phyloP scores from a whole-genome alignment of 257 asterid genomes.

The Nicotiana sylvestris region DNA sequence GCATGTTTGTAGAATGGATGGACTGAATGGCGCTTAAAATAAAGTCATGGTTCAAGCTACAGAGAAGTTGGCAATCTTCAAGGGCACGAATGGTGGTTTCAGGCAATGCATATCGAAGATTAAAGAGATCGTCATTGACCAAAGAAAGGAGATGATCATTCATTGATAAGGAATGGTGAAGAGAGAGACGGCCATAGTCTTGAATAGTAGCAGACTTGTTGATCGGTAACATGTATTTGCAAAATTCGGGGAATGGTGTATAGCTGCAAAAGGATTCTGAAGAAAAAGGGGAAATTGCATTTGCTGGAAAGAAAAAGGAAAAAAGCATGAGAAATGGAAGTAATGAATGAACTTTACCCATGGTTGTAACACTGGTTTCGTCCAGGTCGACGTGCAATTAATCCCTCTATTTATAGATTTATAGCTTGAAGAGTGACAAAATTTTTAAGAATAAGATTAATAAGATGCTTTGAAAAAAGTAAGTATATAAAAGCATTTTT shows the following conservation, averaged over 20 bases:
- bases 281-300: not conserved
- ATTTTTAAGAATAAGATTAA: too few relatives aligned
- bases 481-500: too few relatives aligned
- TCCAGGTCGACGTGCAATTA: too few relatives aligned
- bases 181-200: conserved; percentile 44
- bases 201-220: conserved; percentile 45
- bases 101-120: conserved; percentile 7
- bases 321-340: too few relatives aligned
- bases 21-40: conserved; percentile 19
- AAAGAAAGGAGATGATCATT: conserved; percentile 40
- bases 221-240: conserved; percentile 38
- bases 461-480: too few relatives aligned
- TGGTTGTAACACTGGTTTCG: too few relatives aligned
- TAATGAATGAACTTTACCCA: too few relatives aligned
- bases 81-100: conserved; percentile 39
- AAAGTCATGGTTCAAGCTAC: conserved; percentile 45
- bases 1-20: not conserved
- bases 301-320: too few relatives aligned
- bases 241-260: conserved; percentile 52
- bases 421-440: too few relatives aligned
- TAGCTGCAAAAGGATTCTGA: conserved; percentile 35
- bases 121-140: conserved; percentile 16
- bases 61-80: conserved; percentile 51
- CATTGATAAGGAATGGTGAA: conserved; percentile 41
- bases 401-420: too few relatives aligned